Base-by-base conservation (phyloP, 2,329 filamentous ascomycete species). In the Trichoderma koningii region DNA sequence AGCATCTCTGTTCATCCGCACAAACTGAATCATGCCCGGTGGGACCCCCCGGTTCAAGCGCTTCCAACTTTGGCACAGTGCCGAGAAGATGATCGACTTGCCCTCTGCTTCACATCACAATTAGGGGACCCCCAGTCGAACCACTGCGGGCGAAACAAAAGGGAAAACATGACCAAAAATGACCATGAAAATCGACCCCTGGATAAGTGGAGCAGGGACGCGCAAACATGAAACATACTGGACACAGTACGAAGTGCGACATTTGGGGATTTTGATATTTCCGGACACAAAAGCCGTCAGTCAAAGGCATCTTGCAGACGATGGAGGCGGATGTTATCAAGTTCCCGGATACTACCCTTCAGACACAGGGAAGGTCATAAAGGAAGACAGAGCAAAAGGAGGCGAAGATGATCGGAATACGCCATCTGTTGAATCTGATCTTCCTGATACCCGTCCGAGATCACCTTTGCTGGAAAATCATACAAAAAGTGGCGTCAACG, bases 191-290 rank as follows among this genome's bases (percentile, higher is more conserved):
- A 30, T 55, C n/a, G 10, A 63, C 61, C 61, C 61, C 61, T 63
- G 61, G 61, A 63, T 55, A 55, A 63, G 61, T 63, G 61, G 61
- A 52, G 19, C 21, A 21, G 30, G 42, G 61, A 55, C 61, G 51
- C 61, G 61, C 61, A 55, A 63, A 63, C 61, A 47, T 23, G 47
- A 59, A 34, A 38, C 34, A 38, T 14, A 14, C 10, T 14, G 34
- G 1, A 38, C 34, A 14, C 34, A 38, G 34, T 38, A 14, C 34
- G 34, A 38, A 14, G 12, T 14, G 34, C 34, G 34, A 14, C 34
- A 3, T 12, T 12, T 34, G 30, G 10, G 30, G 3, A 34, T 38
- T 38, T 38, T 38, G 34, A 38, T 9, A 34, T 34, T 7, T 34
- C 9, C 30, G 30, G 30, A 9, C 7, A 34, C 10, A 2, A 34